Evolutionary conservation across 441 rosid species (phyloP), one percentile per base, ranked within the genome.

Genomic region (Adansonia grandidieri): DNA sequence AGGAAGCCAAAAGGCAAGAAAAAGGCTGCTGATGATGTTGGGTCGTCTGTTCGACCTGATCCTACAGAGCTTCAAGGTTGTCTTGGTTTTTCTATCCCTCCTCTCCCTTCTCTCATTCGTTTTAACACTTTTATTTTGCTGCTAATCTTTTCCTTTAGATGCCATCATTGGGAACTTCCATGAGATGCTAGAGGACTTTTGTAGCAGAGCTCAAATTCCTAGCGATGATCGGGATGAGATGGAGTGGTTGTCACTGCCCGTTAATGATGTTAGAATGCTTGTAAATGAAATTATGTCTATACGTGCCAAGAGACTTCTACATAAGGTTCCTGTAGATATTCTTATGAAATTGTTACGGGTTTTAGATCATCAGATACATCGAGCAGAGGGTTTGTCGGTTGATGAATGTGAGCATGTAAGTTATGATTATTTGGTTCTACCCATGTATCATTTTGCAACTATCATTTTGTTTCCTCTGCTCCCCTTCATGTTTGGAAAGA

Each of bases 311-410:
- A 90, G 83, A 80, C 93, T 97, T 85, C 87, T 97, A 37, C 95
- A 97, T 86, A 83, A 91, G 90, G 93, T 95, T 78, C 93, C 97
- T 74, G 92, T 87, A 74, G 97, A 94, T 86, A 83, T 86, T 84
- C 92, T 97, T 75, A 86, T 92, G 71, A 91, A 91, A 82, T 81
- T 92, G 72, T 85, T 97, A 78, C 88, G 80, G 81, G 87, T 91
- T 82, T 88, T 97, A 50, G 99, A 97, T 87, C 93, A 90, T 86
- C 99, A 97, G 83, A 97, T 97, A 83, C 99, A 97, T 87, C 91
- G 93, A 78, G 99, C 98, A 73, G 98, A 95, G 85, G 99, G 99
- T 77, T 86, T 95, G 77, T 90, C 98, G 15, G 68, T 95, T 57
- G 86, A 84, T 83, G 95, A 87, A 74, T 87, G 75, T 80, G 95